phyloP scores from a whole-genome alignment of 768 basidiomycete genomes.

The Pilatotrama ljubarskyi region DNA sequence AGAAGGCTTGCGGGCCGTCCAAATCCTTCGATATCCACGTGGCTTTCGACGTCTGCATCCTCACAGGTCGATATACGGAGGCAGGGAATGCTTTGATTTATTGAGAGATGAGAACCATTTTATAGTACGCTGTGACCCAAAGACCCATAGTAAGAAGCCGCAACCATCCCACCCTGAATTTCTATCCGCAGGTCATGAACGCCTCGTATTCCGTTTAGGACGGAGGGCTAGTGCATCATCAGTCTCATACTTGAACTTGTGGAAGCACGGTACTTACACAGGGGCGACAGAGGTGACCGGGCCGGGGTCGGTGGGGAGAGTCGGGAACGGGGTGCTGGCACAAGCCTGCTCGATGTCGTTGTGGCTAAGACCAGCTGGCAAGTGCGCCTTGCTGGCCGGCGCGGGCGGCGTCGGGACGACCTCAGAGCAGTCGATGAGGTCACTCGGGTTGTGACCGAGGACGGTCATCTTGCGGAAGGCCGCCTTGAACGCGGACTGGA shows the following conservation, averaged over 20 bases:
- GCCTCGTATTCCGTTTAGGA: not conserved
- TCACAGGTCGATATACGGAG: too few relatives aligned
- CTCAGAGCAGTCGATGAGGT: slow-evolving; percentile 18
- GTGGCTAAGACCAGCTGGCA: slow-evolving; percentile 27
- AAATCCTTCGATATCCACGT: too few relatives aligned
- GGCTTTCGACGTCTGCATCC: too few relatives aligned
- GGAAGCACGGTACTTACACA: slow-evolving; percentile 6
- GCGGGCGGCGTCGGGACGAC: slow-evolving; percentile 11
- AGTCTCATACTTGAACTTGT: not conserved
- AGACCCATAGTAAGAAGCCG: not conserved
- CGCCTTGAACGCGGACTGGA: slow-evolving; percentile 23
- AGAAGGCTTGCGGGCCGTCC: too few relatives aligned
- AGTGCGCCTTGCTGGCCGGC: slow-evolving; percentile 12
- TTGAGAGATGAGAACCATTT: too few relatives aligned
- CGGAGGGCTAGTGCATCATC: not conserved
- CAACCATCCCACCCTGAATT: too few relatives aligned
- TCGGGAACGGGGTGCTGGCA: slow-evolving; percentile 20
- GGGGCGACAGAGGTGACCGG: slow-evolving; percentile 22
- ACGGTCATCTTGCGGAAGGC: slow-evolving; percentile 16
- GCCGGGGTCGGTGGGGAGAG: slow-evolving; percentile 22
- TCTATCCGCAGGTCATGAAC: too few relatives aligned
- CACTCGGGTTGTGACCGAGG: slow-evolving; percentile 7
- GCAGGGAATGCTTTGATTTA: too few relatives aligned
- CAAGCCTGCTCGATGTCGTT: slow-evolving; percentile 31
- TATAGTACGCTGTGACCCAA: too few relatives aligned